These are phyloP conservation scores for Penicillium alfredii DNA, from an alignment of 495 filamentous ascomycete genomes.

Conservation along the genomic window DNA sequence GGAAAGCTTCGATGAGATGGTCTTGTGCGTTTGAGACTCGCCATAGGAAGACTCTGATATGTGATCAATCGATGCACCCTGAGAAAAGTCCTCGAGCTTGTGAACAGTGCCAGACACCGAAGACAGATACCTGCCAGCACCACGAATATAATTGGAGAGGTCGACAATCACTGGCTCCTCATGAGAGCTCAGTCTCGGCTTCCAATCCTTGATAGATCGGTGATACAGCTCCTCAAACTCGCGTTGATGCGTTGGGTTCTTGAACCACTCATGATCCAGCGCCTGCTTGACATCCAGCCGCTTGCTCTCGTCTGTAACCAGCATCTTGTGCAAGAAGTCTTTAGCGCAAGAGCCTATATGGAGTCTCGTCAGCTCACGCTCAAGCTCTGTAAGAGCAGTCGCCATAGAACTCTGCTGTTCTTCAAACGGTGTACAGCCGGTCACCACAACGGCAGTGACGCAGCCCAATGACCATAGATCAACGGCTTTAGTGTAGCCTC, in stretches of 20 bases:
- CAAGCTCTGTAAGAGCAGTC: slow-evolving; percentile 30
- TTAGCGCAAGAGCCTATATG: slow-evolving; percentile 36
- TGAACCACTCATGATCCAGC: slow-evolving; percentile 56
- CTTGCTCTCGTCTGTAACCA: slow-evolving; percentile 43
- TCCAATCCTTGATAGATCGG: slow-evolving; percentile 45
- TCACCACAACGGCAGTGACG: slow-evolving; percentile 47
- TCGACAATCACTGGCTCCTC: slow-evolving; percentile 8
- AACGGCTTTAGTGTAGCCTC: slow-evolving; percentile 54
- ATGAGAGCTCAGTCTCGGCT: slow-evolving; percentile 15
- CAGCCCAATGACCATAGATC: slow-evolving; percentile 61
- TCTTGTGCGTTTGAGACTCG: not conserved
- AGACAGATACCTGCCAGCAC: not conserved
- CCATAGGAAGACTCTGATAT: slow-evolving; percentile 8
- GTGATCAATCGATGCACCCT: slow-evolving; percentile 2
- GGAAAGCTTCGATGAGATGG: not conserved
- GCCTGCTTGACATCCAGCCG: slow-evolving; percentile 53
- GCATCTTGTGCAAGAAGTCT: slow-evolving; percentile 49
- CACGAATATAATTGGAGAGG: slow-evolving; percentile 4
- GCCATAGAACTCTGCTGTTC: slow-evolving; percentile 5
- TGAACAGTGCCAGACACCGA: not conserved
- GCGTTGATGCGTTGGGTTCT: slow-evolving; percentile 27
- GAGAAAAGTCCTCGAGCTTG: not conserved
- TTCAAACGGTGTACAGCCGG: slow-evolving; percentile 39
- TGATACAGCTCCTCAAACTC: slow-evolving; percentile 46
- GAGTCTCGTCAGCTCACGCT: slow-evolving; percentile 28